Percentiles rank a stretch among this genome's conserved stretches.
Evolutionary conservation across 2,329 filamentous ascomycete genomes (phyloP).

Genomic region (Colletotrichum incanum): DNA sequence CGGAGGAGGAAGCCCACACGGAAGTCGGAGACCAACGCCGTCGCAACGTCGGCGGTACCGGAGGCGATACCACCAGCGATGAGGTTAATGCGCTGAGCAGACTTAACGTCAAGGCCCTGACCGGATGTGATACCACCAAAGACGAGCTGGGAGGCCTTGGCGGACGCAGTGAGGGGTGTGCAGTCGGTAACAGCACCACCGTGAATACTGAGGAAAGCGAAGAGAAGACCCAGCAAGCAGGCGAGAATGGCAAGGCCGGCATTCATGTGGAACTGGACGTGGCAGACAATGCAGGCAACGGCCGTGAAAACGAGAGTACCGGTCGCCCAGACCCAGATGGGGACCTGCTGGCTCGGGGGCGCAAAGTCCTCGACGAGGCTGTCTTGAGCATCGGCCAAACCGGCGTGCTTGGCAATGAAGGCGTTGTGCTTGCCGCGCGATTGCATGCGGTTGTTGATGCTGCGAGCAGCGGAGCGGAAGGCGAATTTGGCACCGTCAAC

Average conservation of each 20-base stretch:
- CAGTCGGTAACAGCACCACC: slow-evolving; percentile 70
- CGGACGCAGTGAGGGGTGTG: slow-evolving; percentile 76
- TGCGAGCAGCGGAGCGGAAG: slow-evolving; percentile 49
- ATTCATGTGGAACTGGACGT: slow-evolving; percentile 70
- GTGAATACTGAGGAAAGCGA: slow-evolving; percentile 68
- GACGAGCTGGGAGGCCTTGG: slow-evolving; percentile 79
- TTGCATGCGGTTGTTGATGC: slow-evolving; percentile 52
- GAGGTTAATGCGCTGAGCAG: slow-evolving; percentile 75
- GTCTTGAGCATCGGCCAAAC: slow-evolving; percentile 51
- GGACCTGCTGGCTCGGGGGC: slow-evolving; percentile 63
- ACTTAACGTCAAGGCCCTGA: slow-evolving; percentile 61
- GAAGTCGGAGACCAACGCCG: slow-evolving; percentile 74
- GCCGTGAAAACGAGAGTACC: slow-evolving; percentile 63
- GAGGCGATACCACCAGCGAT: slow-evolving; percentile 73
- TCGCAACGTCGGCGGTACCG: slow-evolving; percentile 69
- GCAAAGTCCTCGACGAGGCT: slow-evolving; percentile 58
- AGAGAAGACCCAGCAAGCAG: slow-evolving; percentile 70
- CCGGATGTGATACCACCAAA: slow-evolving; percentile 76
- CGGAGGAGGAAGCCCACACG: slow-evolving; percentile 77
- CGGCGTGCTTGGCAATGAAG: slow-evolving; percentile 56
- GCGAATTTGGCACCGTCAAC: slow-evolving; percentile 55
- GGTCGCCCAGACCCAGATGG: slow-evolving; percentile 67
- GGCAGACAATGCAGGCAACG: slow-evolving; percentile 65
- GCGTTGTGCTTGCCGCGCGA: slow-evolving; percentile 50
- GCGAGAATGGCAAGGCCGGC: slow-evolving; percentile 70